These are phyloP conservation scores for Persicaria maculosa DNA, from an alignment of 148 eudicot genomes.

Conservation along the genomic window DNA sequence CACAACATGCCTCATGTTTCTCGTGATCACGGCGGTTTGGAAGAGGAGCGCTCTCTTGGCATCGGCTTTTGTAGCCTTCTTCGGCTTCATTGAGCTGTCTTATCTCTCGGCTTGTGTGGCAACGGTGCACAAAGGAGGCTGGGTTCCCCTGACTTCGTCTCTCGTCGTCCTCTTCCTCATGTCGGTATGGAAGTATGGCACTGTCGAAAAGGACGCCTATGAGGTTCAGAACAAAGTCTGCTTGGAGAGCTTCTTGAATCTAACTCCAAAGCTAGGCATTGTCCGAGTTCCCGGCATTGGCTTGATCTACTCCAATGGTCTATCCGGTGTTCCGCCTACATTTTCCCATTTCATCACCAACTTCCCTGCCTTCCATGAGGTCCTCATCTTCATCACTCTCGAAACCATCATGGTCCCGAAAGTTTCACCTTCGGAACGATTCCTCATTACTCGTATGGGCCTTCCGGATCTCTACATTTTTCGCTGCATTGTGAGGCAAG, in stretches of 20 bases:
- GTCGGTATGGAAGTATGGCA: slow-evolving; percentile 39
- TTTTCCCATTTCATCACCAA: slow-evolving; percentile 35
- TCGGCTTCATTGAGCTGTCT: slow-evolving; percentile 33
- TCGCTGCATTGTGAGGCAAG: slow-evolving; percentile 37
- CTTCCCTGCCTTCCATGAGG: slow-evolving; percentile 39
- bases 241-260: slow-evolving; percentile 22
- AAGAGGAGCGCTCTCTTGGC: slow-evolving; percentile 23
- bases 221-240: slow-evolving; percentile 34
- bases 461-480: slow-evolving; percentile 18
- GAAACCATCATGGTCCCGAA: slow-evolving; percentile 33
- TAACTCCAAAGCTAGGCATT: slow-evolving; percentile 23
- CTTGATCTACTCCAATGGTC: slow-evolving; percentile 32
- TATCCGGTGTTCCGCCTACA: slow-evolving; percentile 33
- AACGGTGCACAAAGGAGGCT: slow-evolving; percentile 36
- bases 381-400: slow-evolving; percentile 31
- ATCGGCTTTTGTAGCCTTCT: slow-evolving; percentile 19
- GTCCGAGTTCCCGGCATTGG: slow-evolving; percentile 38
- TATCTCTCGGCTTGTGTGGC: slow-evolving; percentile 34
- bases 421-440: slow-evolving; percentile 24
- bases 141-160: slow-evolving; percentile 40
- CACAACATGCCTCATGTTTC: slow-evolving; percentile 51
- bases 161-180: slow-evolving; percentile 26
- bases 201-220: slow-evolving; percentile 25
- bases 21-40: slow-evolving; percentile 34
- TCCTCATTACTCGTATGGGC: slow-evolving; percentile 25